Base-by-base conservation (phyloP, 345 rosid species). In the Ailanthus altissimus region DNA sequence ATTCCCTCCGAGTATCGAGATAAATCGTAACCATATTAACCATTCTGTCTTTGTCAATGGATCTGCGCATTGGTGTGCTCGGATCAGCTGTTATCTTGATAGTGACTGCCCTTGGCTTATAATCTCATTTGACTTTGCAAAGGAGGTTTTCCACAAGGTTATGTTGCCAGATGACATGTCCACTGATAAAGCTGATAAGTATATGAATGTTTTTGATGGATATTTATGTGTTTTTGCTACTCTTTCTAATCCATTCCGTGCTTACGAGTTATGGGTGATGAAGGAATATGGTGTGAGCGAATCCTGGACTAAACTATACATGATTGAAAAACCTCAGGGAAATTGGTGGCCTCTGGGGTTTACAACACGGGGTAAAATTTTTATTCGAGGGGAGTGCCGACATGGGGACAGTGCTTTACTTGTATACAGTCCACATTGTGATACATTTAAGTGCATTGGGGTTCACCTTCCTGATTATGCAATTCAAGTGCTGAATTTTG, bases 91-190 rank as follows among this genome's bases (percentile, higher is more conserved):
- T 49, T 74, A 74, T 62, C 32, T 49, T 62, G 59, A 62, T 49
- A 74, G 56, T 36, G 47, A 36, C 32, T 62, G 77, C 77, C 68
- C 77, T 47, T 74, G 77, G 77, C 77, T 74, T 28, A 61, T 74
- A 60, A 58, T 59, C n/a, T 61, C 77, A 1, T 74, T 74, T 49
- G 60, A 74, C 49, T 62, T 74, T 32, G 68, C 68, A 20, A 62
- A 32, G 67, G 77, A 62, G n/a, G 49, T 32, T 46, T 74, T 74
- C 32, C 77, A 62, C 23, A 74, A 7, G 12, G 15, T 62, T 38
- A 32, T 28, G 77, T 47, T 74, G 32, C 77, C 77, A 0, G 26
- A 74, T 12, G 57, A 13, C 47, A 3, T 74, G 58, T 74, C 77
- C 59, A 5, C 16, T 62, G 60, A 26, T 32, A 69, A 74, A 32